Evolutionary conservation across 768 basidiomycete genomes (phyloP).

Genomic region (Kwoniella dejecticola): DNA sequence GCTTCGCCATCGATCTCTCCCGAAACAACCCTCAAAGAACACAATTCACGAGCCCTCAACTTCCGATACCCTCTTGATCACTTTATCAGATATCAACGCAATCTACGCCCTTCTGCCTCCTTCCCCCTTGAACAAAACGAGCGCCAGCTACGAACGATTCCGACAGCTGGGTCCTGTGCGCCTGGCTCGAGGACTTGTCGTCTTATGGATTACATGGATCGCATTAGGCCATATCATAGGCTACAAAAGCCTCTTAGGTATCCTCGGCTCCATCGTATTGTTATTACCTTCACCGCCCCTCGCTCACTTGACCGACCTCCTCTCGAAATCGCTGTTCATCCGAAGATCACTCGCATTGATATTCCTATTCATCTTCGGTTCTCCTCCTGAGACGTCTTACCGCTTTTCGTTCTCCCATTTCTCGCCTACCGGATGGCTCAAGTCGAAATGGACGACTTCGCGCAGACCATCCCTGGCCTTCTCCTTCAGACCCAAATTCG

Average conservation of each 20-base stretch:
- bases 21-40: slow-evolving; percentile 59
- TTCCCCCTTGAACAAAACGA: slow-evolving; percentile 60
- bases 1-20: slow-evolving; percentile 45
- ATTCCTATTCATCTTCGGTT: slow-evolving; percentile 67
- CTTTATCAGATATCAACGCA: slow-evolving; percentile 67
- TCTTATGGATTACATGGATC: slow-evolving; percentile 49
- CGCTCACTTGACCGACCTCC: slow-evolving; percentile 46
- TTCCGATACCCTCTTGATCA: slow-evolving; percentile 52
- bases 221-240: slow-evolving; percentile 34
- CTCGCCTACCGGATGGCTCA: slow-evolving; percentile 70
- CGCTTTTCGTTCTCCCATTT: slow-evolving; percentile 59
- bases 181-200: slow-evolving; percentile 32
- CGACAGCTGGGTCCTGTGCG: slow-evolving; percentile 33
- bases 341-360: slow-evolving; percentile 65
- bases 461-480: slow-evolving; percentile 60
- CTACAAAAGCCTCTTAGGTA: slow-evolving; percentile 29
- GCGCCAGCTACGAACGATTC: slow-evolving; percentile 47
- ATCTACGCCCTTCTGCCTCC: slow-evolving; percentile 60
- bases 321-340: slow-evolving; percentile 60
- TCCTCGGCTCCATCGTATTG: slow-evolving; percentile 40
- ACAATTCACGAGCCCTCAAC: slow-evolving; percentile 34
- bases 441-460: slow-evolving; percentile 63
- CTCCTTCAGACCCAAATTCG: slow-evolving; percentile 61
- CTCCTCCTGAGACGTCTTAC: slow-evolving; percentile 65
- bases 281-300: slow-evolving; percentile 49